A percentile compares a stretch with the other conserved stretches of the same genome.
These are phyloP conservation scores for Anaeromyces robustus DNA, from an alignment of 192 early-diverging fungal species.

Conservation along the genomic window DNA sequence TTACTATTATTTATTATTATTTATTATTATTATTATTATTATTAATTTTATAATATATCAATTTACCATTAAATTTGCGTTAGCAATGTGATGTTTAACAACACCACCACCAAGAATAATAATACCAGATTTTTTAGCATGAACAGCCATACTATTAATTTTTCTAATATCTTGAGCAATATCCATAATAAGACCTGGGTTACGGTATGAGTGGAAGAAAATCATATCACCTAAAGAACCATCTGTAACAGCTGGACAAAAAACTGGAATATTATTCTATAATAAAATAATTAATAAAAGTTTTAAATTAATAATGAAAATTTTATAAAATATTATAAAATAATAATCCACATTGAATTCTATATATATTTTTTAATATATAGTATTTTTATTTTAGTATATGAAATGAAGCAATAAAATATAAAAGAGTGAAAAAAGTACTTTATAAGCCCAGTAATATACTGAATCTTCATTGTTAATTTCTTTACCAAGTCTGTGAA, in stretches of 20 bases:
- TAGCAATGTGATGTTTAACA: constrained; percentile 97
- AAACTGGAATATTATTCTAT: constrained; percentile 91
- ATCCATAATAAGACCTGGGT: constrained; percentile 85
- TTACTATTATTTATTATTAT: too few relatives aligned
- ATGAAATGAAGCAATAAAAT: too few relatives aligned
- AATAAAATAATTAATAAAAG: too few relatives aligned
- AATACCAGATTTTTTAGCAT: constrained; percentile 89
- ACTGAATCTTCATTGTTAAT: constrained; percentile 81
- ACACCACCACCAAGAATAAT: constrained; percentile 95
- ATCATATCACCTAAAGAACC: constrained; percentile 98
- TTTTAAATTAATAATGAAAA: too few relatives aligned
- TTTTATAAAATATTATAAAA: too few relatives aligned
- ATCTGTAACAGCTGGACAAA: constrained; percentile 93
- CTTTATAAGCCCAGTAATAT: constrained; percentile 93
- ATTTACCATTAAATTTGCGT: constrained; percentile 87
- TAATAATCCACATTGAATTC: too few relatives aligned
- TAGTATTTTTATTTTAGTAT: too few relatives aligned
- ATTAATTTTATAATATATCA: not conserved
- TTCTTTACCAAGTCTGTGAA: constrained; percentile 69
- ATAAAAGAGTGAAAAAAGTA: too few relatives aligned
- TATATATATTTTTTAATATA: too few relatives aligned
- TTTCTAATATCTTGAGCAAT: constrained; percentile 78
- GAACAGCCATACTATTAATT: constrained; percentile 87
- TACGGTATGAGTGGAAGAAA: constrained; percentile 94
- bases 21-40: not conserved